A percentile compares a stretch with the other conserved stretches of the same genome.
These are phyloP conservation scores for Paracamarosporium sp. DNA, from an alignment of 2,329 filamentous ascomycete genomes.

Conservation along the genomic window DNA sequence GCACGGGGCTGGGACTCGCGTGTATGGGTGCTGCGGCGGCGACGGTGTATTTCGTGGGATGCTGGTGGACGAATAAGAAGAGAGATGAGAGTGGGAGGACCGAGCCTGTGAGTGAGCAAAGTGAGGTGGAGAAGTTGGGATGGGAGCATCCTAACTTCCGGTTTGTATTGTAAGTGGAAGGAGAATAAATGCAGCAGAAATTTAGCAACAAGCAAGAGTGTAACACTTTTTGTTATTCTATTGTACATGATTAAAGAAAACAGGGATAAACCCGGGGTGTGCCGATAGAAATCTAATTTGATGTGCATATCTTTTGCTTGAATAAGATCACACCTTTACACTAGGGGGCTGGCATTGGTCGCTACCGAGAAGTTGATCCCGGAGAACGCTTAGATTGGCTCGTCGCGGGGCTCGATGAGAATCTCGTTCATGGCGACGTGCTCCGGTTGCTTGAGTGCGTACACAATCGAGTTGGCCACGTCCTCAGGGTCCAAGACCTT, in stretches of 20 bases:
- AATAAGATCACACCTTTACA: neutral
- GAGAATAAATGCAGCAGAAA: neutral
- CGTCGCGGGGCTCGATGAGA: slow-evolving; percentile 61
- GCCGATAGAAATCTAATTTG: neutral
- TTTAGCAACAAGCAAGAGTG: no score
- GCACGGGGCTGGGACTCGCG: slow-evolving; percentile 33
- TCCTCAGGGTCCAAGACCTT: slow-evolving; percentile 77
- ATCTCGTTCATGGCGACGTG: slow-evolving; percentile 84
- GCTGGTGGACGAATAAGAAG: slow-evolving; percentile 56
- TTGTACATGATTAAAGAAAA: neutral
- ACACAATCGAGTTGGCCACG: slow-evolving; percentile 75
- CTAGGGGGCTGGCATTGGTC: neutral
- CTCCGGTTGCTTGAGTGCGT: slow-evolving; percentile 74
- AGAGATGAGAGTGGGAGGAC: slow-evolving; percentile 53
- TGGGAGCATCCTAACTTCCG: slow-evolving; percentile 61
- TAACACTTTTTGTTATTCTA: neutral
- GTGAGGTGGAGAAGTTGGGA: slow-evolving; percentile 49
- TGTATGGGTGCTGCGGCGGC: slow-evolving; percentile 45
- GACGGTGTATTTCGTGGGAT: slow-evolving; percentile 52
- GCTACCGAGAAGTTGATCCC: neutral
- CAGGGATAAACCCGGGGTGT: neutral
- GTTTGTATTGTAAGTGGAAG: slow-evolving; percentile 37
- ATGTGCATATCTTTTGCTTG: neutral
- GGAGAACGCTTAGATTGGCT: slow-evolving; percentile 35
- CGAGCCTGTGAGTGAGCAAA: slow-evolving; percentile 27